These are phyloP conservation scores for Agaricus sinodeliciosus DNA, from an alignment of 768 basidiomycete species.

Conservation along the genomic window DNA sequence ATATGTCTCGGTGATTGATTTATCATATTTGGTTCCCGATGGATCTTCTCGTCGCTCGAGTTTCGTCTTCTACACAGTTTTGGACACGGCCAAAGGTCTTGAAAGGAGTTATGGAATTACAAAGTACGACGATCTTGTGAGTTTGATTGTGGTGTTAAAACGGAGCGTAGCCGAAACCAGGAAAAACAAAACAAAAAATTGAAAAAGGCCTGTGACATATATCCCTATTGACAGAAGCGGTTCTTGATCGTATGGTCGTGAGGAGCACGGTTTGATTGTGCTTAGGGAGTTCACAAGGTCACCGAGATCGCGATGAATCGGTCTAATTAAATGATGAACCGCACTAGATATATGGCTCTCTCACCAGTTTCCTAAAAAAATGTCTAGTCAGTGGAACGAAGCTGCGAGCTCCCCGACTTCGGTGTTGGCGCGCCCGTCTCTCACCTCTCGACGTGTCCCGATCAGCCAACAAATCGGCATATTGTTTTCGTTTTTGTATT, in stretches of 20 bases:
- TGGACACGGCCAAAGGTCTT: not conserved
- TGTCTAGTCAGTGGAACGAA: not conserved
- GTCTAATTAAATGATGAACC: not conserved
- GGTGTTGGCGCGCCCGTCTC: not conserved
- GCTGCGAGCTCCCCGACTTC: not conserved
- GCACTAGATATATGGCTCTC: not conserved
- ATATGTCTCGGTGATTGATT: constrained; percentile 2
- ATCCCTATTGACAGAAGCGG: not conserved
- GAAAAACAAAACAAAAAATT: not conserved
- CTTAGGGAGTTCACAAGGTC: not conserved
- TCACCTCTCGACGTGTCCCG: not conserved
- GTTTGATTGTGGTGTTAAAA: constrained; percentile 3
- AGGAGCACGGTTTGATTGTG: not conserved
- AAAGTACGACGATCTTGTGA: not conserved
- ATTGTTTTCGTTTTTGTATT: too few relatives aligned
- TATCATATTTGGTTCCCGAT: not conserved
- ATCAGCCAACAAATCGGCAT: not conserved
- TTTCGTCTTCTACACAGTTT: constrained; percentile 4
- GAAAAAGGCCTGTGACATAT: constrained; percentile 1
- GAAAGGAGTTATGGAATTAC: not conserved
- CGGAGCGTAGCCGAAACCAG: not conserved
- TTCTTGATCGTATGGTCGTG: not conserved
- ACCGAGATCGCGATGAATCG: not conserved
- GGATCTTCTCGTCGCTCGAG: not conserved
- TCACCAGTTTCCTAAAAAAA: not conserved